Evolutionary conservation across 805 yeast species (phyloP), one percentile per base, ranked within the genome.

Genomic region (Kluyveromyces lactis): DNA sequence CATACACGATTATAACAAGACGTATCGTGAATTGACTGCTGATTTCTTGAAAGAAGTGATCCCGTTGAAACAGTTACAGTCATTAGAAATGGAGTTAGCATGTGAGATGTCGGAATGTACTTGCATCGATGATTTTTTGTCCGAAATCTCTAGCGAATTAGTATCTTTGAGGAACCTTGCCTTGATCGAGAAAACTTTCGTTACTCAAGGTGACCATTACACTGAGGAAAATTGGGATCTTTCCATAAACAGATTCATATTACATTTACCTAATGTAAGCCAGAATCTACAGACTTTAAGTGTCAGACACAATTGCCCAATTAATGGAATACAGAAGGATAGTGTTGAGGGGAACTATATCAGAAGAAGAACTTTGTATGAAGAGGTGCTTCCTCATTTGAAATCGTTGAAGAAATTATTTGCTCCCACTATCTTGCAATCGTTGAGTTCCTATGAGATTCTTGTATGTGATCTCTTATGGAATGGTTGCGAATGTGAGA

Each of bases 301-400:
- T 8, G 64, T 82, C n/a, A 64, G 69, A 15, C 87, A 81, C 54
- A 65, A 64, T 19, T 73, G 81, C 3, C 83, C 85, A 2, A 27
- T 55, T 2, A 74, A 73, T 51, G 85, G 82, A 0, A 64, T 67
- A 26, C 68, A 78, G 11, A 63, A 58, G 13, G 83, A 81, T 54
- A 85, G 86, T 2, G 72, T 78, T 30, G 90, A 82, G 51, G 94
- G 94, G 0, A 82, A 83, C 48, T 81, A 76, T 48, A 53, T 72
- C 5, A 69, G 86, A 43, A 68, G 86, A 49, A 65, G 74, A 39
- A 68, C 64, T 21, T 50, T 82, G 10, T 80, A 70, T 48, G 67
- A 68, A 18, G 55, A 60, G 0, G 59, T 70, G 0, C 52, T 81
- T 4, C 83, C 84, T 0, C 50, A 64, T 12, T 46, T 75, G 21